These are phyloP conservation scores for Capronia americana DNA, from an alignment of 2,329 filamentous ascomycete species.

Conservation along the genomic window DNA sequence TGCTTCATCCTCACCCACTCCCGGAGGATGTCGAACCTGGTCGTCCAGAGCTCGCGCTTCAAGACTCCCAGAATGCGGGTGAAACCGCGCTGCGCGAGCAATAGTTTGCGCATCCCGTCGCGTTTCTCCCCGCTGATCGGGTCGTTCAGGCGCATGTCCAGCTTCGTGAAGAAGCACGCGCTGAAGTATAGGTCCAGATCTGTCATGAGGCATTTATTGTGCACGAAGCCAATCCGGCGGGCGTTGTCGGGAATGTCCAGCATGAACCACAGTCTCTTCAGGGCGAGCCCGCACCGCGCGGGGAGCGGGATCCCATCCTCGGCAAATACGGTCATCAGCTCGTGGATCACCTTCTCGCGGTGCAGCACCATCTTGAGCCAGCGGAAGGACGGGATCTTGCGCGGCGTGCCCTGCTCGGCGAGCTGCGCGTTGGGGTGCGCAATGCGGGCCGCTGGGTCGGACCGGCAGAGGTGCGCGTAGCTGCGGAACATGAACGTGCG, in stretches of 20 bases:
- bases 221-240: conserved; percentile 62
- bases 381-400: conserved; percentile 65
- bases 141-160: conserved; percentile 72
- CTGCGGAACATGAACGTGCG: conserved; percentile 66
- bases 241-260: conserved; percentile 69
- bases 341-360: conserved; percentile 62
- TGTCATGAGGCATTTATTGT: conserved; percentile 61
- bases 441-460: conserved; percentile 62
- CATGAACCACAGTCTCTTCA: conserved; percentile 75
- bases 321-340: conserved; percentile 69
- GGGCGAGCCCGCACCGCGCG: conserved; percentile 50
- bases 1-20: conserved; percentile 42
- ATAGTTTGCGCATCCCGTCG: conserved; percentile 60
- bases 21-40: conserved; percentile 59
- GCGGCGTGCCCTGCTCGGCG: conserved; percentile 47
- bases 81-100: conserved; percentile 67
- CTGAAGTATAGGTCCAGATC: conserved; percentile 66
- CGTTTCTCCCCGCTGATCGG: conserved; percentile 61
- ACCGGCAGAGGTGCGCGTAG: conserved; percentile 64
- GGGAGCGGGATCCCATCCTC: conserved; percentile 65
- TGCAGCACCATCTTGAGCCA: conserved; percentile 72
- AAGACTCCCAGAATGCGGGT: conserved; percentile 65
- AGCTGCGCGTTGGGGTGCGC: conserved; percentile 48
- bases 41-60: conserved; percentile 60
- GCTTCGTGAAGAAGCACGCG: conserved; percentile 72